Evolutionary conservation across 2,329 filamentous ascomycete genomes (phyloP), one percentile per base, ranked within the genome.

Genomic region (Ophiostoma fasciatum): DNA sequence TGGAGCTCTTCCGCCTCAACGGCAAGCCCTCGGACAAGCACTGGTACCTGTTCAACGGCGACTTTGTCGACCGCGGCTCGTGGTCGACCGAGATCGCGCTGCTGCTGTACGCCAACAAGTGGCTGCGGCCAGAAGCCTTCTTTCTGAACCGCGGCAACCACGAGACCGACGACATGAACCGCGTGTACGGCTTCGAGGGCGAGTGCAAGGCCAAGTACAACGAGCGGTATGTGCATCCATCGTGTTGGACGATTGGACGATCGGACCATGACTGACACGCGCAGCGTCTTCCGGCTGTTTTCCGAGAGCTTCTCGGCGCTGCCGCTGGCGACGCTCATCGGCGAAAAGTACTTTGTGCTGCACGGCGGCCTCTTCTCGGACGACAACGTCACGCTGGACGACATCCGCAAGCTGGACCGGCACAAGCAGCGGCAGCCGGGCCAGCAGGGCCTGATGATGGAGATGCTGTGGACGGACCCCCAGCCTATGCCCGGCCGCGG

Each of bases 381-480:
- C 52, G 90, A 98, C 59, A 90, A 82, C 47, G 70, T 88, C 44
- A 87, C 82, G 1, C 63, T 98, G 35, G 83, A 96, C 47, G 88
- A 98, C 53, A 92, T 98, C 47, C 75, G 90, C 45, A 49, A 44
- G 37, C 50, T 51, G 39, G 57, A 60, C 43, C 58, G 59, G 35
- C 57, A 60, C 40, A 59, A 61, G 45, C 54, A 59, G 37, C 57
- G 58, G 29, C 42, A 54, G 53, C 38, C 90, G 3, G 90, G 90
- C 22, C 90, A 98, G 57, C 64, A 81, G 33, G 90, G 90, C 12
- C 63, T 98, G 49, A 98, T 98, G 90, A 98, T 98, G 90, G 90
- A 98, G 61, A 98, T 98, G 90, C 71, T 98, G 31, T 98, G 90
- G 90, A 96, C 90, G 1, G 90, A 98, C 54, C 90, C 90, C 3